Percentiles rank a stretch among this genome's conserved stretches.
These are phyloP conservation scores for Xerocomellus chrysenteron DNA, from an alignment of 768 basidiomycete species.

Conservation along the genomic window DNA sequence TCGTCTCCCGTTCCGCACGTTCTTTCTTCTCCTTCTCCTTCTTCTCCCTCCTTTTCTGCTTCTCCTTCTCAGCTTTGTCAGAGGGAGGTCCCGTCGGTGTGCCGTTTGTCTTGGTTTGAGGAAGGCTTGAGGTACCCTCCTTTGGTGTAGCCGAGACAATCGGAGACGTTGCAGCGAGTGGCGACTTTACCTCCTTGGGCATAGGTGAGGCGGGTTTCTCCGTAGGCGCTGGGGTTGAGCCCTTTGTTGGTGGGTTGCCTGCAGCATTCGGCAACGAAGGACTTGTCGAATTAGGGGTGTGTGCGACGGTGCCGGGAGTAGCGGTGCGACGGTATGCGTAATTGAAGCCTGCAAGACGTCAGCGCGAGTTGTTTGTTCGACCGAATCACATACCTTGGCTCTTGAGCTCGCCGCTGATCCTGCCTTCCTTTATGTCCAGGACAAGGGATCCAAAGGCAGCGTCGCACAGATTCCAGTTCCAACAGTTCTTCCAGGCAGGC, in stretches of 20 bases:
- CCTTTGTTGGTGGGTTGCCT: constrained; percentile 33
- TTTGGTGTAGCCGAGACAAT: constrained; percentile 31
- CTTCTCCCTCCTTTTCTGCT: constrained; percentile 58
- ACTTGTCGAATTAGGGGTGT: constrained; percentile 58
- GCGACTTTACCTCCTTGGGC: constrained; percentile 34
- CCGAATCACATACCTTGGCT: constrained; percentile 69
- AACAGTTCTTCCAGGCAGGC: constrained; percentile 96
- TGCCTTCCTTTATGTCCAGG: constrained; percentile 87
- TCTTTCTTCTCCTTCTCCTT: constrained; percentile 65
- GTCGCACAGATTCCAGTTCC: constrained; percentile 99
- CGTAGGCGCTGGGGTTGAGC: constrained; percentile 34
- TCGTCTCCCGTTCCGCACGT: constrained; percentile 42
- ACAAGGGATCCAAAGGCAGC: constrained; percentile 89
- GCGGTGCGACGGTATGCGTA: constrained; percentile 87
- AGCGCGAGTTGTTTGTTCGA: constrained; percentile 1
- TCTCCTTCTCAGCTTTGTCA: constrained; percentile 58
- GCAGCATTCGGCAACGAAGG: constrained; percentile 47
- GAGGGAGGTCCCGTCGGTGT: constrained; percentile 30
- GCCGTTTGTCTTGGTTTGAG: constrained; percentile 34
- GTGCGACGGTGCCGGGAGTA: constrained; percentile 47
- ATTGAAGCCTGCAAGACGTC: constrained; percentile 72
- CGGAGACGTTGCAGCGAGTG: constrained; percentile 36
- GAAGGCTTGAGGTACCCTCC: constrained; percentile 36
- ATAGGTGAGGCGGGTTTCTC: constrained; percentile 37
- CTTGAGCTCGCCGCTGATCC: constrained; percentile 89